phyloP scores from a whole-genome alignment of 2,329 filamentous ascomycete species.

The Monilinia aucupariae region DNA sequence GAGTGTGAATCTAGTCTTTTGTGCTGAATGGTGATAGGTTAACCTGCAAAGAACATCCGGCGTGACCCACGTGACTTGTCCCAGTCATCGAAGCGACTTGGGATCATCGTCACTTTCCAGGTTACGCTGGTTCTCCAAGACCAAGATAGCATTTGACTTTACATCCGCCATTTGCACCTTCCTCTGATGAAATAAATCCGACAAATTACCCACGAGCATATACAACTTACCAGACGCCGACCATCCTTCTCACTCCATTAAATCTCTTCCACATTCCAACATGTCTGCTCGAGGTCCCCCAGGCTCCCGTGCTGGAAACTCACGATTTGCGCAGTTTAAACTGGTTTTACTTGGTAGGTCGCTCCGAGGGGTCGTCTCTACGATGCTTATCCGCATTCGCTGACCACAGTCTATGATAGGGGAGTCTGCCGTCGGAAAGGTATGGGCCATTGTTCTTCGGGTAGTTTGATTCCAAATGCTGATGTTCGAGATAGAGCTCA shows the following conservation, averaged over 20 bases:
- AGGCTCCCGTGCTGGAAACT: constrained; percentile 59
- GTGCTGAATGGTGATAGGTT: background rate
- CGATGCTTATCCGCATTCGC: too few relatives aligned
- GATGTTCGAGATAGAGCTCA: constrained; percentile 63
- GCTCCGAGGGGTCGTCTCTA: background rate
- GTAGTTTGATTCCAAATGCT: constrained; percentile 20
- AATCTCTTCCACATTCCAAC: constrained; percentile 32
- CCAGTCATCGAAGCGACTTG: constrained; percentile 10
- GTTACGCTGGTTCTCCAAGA: constrained; percentile 11
- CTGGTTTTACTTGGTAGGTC: constrained; percentile 85
- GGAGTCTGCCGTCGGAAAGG: constrained; percentile 98
- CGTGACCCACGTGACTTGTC: constrained; percentile 11
- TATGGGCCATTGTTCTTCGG: constrained; percentile 38
- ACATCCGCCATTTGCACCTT: background rate
- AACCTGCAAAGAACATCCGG: constrained; percentile 1
- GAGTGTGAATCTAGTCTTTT: background rate
- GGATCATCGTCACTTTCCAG: constrained; percentile 17
- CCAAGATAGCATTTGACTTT: constrained; percentile 15
- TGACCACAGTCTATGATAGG: constrained; percentile 53
- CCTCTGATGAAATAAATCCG: background rate
- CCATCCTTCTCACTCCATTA: constrained; percentile 6
- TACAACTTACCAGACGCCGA: background rate
- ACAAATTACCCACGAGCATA: background rate
- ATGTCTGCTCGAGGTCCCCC: constrained; percentile 81
- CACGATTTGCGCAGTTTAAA: constrained; percentile 98